Conservation (phyloP, 2,329 filamentous ascomycete species). For the Sarocladium kiliense region DNA sequence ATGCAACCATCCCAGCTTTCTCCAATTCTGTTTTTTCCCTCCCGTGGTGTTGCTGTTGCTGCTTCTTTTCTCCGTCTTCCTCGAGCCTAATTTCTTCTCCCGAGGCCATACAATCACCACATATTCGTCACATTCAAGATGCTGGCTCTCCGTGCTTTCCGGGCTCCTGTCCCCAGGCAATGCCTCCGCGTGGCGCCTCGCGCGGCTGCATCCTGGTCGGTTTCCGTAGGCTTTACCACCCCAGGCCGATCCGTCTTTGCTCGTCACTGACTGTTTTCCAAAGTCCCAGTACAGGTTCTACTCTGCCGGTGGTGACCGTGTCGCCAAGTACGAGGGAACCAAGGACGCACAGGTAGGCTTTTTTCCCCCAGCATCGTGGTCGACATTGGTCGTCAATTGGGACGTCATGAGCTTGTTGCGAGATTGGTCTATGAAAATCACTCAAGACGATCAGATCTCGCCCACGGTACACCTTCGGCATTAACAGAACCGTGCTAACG, state of each 20-base stretch:
- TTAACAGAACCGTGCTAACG: not conserved
- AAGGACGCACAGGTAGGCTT: constrained; percentile 79
- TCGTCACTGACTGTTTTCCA: constrained; percentile 9
- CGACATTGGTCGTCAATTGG: constrained; percentile 12
- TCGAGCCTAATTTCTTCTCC: not conserved
- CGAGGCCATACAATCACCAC: not conserved
- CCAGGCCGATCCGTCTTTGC: not conserved
- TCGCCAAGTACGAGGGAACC: constrained; percentile 89
- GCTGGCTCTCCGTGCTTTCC: constrained; percentile 76
- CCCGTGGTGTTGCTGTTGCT: constrained; percentile 7
- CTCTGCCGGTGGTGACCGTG: constrained; percentile 52
- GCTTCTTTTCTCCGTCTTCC: constrained; percentile 6
- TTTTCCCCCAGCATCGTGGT: constrained; percentile 8
- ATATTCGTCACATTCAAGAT: constrained; percentile 49
- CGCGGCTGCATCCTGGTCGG: constrained; percentile 37
- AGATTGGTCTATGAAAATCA: constrained; percentile 30
- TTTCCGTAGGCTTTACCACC: constrained; percentile 24
- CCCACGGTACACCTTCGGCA: not conserved
- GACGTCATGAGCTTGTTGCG: constrained; percentile 4
- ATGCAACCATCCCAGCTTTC: constrained; percentile 6
- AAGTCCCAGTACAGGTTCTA: constrained; percentile 58
- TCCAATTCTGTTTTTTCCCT: constrained; percentile 11
- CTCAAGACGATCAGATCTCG: constrained; percentile 23
- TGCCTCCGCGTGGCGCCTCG: constrained; percentile 66
- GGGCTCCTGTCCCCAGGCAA: constrained; percentile 70